Conservation (phyloP, 1,284 basidiomycete species). For the Omphalotus olearius region DNA sequence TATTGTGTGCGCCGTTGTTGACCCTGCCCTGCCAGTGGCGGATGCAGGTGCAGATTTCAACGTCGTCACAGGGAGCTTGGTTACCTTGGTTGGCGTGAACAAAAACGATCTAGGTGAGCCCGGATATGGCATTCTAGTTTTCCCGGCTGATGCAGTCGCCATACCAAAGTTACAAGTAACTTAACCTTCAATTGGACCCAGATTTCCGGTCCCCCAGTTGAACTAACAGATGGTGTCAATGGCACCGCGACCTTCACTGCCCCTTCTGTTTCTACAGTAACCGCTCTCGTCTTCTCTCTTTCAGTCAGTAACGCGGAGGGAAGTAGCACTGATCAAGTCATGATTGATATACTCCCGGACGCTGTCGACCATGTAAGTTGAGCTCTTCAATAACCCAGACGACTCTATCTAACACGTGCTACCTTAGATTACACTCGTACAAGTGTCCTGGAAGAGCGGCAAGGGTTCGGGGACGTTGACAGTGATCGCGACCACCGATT, state of each 20-base stretch:
- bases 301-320: slow-evolving; percentile 9
- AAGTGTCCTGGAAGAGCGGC: slow-evolving; percentile 16
- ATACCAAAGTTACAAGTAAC: too few relatives aligned
- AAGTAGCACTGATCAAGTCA: slow-evolving; percentile 12
- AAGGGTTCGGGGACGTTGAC: slow-evolving; percentile 16
- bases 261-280: slow-evolving; percentile 11
- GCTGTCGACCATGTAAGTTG: slow-evolving; percentile 14
- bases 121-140: not conserved
- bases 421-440: slow-evolving; percentile 16
- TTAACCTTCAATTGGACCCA: slow-evolving; percentile 16
- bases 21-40: slow-evolving; percentile 15
- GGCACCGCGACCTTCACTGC: slow-evolving; percentile 13
- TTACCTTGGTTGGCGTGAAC: slow-evolving; percentile 12
- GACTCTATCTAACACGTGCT: too few relatives aligned
- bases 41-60: slow-evolving; percentile 16
- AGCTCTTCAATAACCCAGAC: too few relatives aligned
- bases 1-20: slow-evolving; percentile 10
- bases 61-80: slow-evolving; percentile 9
- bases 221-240: slow-evolving; percentile 3
- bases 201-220: slow-evolving; percentile 8
- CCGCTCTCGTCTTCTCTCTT: slow-evolving; percentile 12
- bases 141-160: not conserved
- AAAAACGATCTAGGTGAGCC: slow-evolving; percentile 8
- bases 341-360: slow-evolving; percentile 13
- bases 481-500: slow-evolving; percentile 15